Evolutionary conservation across 768 basidiomycete genomes (phyloP), one percentile per base, ranked within the genome.

Genomic region (Leccinum broughii): DNA sequence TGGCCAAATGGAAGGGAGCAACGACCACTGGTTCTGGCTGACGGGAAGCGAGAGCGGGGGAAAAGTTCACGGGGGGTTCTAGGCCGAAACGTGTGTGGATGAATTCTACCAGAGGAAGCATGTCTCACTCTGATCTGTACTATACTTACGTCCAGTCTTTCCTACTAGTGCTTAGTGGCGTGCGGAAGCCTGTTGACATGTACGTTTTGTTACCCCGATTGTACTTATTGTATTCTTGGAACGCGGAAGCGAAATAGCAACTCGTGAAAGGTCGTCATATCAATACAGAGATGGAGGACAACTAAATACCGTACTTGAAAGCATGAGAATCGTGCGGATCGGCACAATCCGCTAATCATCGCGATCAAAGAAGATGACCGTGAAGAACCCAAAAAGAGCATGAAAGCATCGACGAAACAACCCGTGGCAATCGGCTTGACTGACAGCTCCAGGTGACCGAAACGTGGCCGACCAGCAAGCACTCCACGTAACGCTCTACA

Each of bases 11-110:
- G 66, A 69, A 41, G 34, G 20, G 1, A 52, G 50, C 2, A 64
- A 64, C n/a, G 56, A 68, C 30, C 69, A 69, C 22, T 69, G 68
- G 68, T 69, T 69, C 44, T 69, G 68, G 68, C 50, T 69, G 11
- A 44, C 59, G 2, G 52, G 52, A 2, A 64, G 64, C 20, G 60
- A 58, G 13, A 65, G 62, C 15, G 62, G 64, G 2, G 53, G 60
- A 10, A 62, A 22, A 26, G 39, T 15, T 24, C 35, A 56, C 14
- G 24, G 34, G 4, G 26, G 50, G 17, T 58, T 56, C 26, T 69
- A 30, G 56, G 15, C 30, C 9, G 34, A 24, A 39, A 32, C 5
- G 32, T 34, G 4, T 5, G 22, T 15, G 34, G 13, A 13, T 35
- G 34, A 35, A 39, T 39, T 17, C 37, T 17, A 39, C 37, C 39